Evolutionary conservation across 2,329 filamentous ascomycete species (phyloP), one percentile per base, ranked within the genome.

Genomic region (Westerdykella sp.): DNA sequence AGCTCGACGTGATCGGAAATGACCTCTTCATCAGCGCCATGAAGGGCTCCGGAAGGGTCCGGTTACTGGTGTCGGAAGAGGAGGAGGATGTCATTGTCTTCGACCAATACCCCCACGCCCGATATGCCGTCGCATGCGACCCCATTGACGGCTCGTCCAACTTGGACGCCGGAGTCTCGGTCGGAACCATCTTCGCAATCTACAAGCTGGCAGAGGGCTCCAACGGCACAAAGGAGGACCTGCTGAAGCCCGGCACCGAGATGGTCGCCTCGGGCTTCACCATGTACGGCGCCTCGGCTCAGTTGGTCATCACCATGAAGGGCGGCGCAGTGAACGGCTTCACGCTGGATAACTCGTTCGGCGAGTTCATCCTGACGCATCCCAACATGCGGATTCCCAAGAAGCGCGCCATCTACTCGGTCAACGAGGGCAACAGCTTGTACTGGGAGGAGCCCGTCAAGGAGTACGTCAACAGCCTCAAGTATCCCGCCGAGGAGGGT

Each of bases 71-170:
- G n/a, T 98, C 93, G 1, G 93, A 98, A 70, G 93, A 98, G 67
- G 91, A 97, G 69, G 93, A 98, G 53, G 80, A 97, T 42, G 77
- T 87, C 53, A 95, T 98, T 65, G 81, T 83, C 66, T 97, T 97
- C 74, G 72, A 83, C 56, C 80, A 85, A 62, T 76, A 82, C 69
- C 81, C 84, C 47, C 64, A 78, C 23, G 84, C 87, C 34, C 85
- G 87, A 45, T 98, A 98, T 68, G 91, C 90, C 39, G 90, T 98
- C 25, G 88, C 89, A 43, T 98, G 93, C 74, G 93, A 98, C 65
- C 93, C 93, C 42, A 98, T 98, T 63, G 93, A 98, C 71, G 93
- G 93, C 48, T 94, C 87, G 48, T 96, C 90, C 71, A 98, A 98
- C 75, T 75, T 98, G 47, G 93, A 98, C 69, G 93, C 93, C 30